Conservation (phyloP, 116 monocot genomes). For the Cymodocea nodosa region DNA sequence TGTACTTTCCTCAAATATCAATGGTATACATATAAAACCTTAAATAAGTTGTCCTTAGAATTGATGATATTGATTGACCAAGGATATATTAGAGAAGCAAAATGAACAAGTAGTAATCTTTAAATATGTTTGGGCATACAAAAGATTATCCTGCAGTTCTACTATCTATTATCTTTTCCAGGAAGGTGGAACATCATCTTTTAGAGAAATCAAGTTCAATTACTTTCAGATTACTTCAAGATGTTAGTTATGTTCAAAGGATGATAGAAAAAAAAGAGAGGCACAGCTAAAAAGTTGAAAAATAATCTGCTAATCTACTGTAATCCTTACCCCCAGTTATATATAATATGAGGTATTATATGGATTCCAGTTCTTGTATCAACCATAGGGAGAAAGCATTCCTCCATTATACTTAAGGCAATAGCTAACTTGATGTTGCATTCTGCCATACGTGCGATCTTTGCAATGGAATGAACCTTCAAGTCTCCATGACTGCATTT, state of each 20-base stretch:
- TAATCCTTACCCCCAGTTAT: constrained; percentile 65
- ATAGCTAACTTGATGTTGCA: constrained; percentile 78
- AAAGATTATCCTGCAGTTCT: too few species aligned
- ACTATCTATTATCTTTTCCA: too few species aligned
- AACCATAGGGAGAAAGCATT: constrained; percentile 72
- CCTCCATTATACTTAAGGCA: constrained; percentile 66
- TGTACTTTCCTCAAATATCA: too few species aligned
- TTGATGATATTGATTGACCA: too few species aligned
- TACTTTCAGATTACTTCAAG: too few species aligned
- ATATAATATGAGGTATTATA: constrained; percentile 66
- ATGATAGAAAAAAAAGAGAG: background rate
- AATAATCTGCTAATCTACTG: background rate
- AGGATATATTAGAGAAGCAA: too few species aligned
- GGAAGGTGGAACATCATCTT: too few species aligned
- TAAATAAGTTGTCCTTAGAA: too few species aligned
- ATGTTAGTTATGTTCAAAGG: background rate
- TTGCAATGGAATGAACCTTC: constrained; percentile 32
- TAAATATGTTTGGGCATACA: too few species aligned
- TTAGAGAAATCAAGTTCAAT: too few species aligned
- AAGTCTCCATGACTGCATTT: constrained; percentile 51
- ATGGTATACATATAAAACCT: too few species aligned
- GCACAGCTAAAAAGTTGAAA: background rate
- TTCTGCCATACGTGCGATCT: constrained; percentile 50
- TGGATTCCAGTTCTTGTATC: constrained; percentile 63
- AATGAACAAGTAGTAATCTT: too few species aligned